Evolutionary conservation across 75 land plant genomes (phyloP).

Genomic region (Azolla pinnata): DNA sequence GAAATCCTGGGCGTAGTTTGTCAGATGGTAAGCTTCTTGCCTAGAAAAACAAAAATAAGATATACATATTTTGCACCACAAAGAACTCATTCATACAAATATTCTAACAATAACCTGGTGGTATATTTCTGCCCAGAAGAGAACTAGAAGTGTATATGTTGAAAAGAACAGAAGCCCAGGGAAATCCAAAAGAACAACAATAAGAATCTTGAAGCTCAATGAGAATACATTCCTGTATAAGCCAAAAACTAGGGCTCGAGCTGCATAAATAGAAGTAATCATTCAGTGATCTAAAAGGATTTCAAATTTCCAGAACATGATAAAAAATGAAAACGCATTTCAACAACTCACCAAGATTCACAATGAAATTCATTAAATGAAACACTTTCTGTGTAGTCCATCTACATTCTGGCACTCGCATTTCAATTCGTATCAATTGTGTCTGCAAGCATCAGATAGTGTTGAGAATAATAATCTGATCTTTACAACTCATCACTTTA

Average conservation of each 20-base stretch:
- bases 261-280: conserved; percentile 18
- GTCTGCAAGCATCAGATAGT: too few species aligned
- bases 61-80: too few species aligned
- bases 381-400: conserved; percentile 80
- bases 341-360: conserved; percentile 48
- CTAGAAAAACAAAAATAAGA: neutral
- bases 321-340: neutral
- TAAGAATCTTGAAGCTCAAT: conserved; percentile 23
- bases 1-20: conserved; percentile 3
- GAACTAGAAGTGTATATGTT: conserved; percentile 15
- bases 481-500: too few species aligned
- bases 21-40: conserved; percentile 5
- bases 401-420: conserved; percentile 64
- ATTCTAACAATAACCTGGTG: conserved; percentile 4
- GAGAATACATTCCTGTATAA: conserved; percentile 36
- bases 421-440: conserved; percentile 58
- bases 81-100: neutral
- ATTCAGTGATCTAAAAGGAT: neutral
- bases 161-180: conserved; percentile 12
- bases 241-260: conserved; percentile 57
- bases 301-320: neutral
- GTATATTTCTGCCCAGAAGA: conserved; percentile 11
- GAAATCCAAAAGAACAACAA: neutral
- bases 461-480: too few species aligned
- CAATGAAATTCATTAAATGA: conserved; percentile 66